Conservation (phyloP, 805 yeast genomes). For the Komagataella kurtzmanii region DNA sequence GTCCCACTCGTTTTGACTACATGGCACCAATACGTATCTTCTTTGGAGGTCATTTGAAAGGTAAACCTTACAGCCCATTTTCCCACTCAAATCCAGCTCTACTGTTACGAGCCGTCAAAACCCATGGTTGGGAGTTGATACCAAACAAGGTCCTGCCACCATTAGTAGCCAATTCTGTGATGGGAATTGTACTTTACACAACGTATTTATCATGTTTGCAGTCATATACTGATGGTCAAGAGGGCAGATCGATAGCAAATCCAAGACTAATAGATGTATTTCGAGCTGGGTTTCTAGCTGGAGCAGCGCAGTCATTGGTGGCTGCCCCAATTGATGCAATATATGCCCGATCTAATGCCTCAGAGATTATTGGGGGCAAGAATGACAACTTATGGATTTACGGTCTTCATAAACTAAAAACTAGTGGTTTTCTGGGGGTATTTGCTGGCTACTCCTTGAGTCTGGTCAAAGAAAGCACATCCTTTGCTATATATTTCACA, state of each 20-base stretch:
- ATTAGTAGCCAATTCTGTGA: conserved; percentile 73
- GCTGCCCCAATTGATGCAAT: conserved; percentile 94
- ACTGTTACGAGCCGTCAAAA: conserved; percentile 51
- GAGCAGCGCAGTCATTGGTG: conserved; percentile 75
- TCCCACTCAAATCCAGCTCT: conserved; percentile 77
- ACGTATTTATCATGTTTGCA: conserved; percentile 54
- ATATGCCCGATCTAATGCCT: conserved; percentile 65
- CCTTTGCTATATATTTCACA: conserved; percentile 75
- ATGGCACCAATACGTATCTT: conserved; percentile 50
- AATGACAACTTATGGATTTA: conserved; percentile 70
- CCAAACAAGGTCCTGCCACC: conserved; percentile 86
- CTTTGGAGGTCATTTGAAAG: conserved; percentile 27
- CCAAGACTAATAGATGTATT: conserved; percentile 42
- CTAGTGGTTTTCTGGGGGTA: conserved; percentile 72
- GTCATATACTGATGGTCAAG: conserved; percentile 13
- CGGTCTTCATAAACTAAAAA: conserved; percentile 51
- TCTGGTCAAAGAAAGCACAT: conserved; percentile 63
- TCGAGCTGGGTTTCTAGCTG: conserved; percentile 77
- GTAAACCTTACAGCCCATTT: conserved; percentile 37
- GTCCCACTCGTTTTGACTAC: conserved; percentile 86
- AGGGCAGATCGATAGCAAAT: conserved; percentile 8
- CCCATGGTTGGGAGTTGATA: conserved; percentile 77
- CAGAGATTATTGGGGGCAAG: conserved; percentile 55
- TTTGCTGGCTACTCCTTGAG: conserved; percentile 84
- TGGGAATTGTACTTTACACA: conserved; percentile 77